Conservation (phyloP, 176 grass and related monocot species). For the Carex myosuroides region DNA sequence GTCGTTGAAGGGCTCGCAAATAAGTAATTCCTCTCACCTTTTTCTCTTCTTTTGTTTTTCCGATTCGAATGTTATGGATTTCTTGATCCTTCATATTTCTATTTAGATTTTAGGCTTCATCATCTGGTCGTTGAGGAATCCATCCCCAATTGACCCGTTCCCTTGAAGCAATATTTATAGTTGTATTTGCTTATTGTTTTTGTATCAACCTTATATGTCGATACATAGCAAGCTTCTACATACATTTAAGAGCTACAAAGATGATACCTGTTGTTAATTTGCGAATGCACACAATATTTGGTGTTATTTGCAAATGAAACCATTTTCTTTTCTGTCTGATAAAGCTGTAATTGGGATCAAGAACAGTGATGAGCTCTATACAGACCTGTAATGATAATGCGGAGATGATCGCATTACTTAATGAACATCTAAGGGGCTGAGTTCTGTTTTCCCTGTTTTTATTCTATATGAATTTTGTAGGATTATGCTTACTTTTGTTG, state of each 20-base stretch:
- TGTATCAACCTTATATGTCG: neutral
- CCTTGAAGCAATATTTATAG: conserved; percentile 65
- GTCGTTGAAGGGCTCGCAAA: conserved; percentile 39
- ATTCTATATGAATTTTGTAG: neutral
- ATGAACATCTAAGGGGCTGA: conserved; percentile 86
- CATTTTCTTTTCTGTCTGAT: neutral
- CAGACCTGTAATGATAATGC: conserved; percentile 84
- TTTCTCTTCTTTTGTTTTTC: neutral
- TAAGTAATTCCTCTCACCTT: conserved; percentile 15
- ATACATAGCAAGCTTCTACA: conserved; percentile 34
- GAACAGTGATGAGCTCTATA: conserved; percentile 41
- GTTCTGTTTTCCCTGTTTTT: conserved; percentile 12
- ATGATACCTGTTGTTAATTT: neutral
- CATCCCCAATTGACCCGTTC: conserved; percentile 56
- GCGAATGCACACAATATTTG: neutral
- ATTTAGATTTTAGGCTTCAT: conserved; percentile 37
- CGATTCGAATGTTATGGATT: neutral
- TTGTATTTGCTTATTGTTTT: conserved; percentile 39
- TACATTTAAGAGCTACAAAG: conserved; percentile 26
- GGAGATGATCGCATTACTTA: conserved; percentile 56
- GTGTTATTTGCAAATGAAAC: neutral
- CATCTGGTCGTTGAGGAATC: conserved; percentile 63
- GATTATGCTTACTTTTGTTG: neutral
- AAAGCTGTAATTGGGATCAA: neutral
- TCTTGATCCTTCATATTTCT: neutral